phyloP scores from a whole-genome alignment of 1,284 basidiomycete genomes.

The Golubevia pallescens region DNA sequence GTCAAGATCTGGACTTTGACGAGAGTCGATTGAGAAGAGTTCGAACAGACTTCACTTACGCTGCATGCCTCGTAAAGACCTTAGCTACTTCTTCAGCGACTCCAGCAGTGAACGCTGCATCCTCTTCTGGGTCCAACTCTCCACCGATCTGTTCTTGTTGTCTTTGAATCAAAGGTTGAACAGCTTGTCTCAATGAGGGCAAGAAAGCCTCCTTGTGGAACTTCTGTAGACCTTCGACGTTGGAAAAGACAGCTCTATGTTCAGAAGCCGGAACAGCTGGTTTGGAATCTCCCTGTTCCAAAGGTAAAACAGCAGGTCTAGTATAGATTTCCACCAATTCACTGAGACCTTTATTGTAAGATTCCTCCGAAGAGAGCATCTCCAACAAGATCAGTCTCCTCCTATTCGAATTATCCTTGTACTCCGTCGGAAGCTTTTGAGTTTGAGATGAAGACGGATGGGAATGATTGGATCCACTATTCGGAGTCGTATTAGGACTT shows the following conservation, averaged over 20 bases:
- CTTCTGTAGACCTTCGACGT: slow-evolving; percentile 78
- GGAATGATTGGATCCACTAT: neutral
- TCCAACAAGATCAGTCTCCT: slow-evolving; percentile 45
- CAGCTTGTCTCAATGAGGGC: slow-evolving; percentile 79
- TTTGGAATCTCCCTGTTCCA: slow-evolving; percentile 24
- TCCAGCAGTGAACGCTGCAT: slow-evolving; percentile 75
- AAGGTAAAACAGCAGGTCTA: slow-evolving; percentile 34
- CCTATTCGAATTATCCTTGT: slow-evolving; percentile 45
- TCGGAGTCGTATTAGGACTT: neutral
- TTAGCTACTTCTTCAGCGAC: slow-evolving; percentile 84
- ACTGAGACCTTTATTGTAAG: slow-evolving; percentile 45
- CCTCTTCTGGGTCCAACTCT: slow-evolving; percentile 69
- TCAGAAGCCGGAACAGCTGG: slow-evolving; percentile 41
- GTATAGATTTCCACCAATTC: slow-evolving; percentile 63
- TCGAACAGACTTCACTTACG: too few species aligned
- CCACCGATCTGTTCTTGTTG: slow-evolving; percentile 6
- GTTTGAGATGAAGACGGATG: neutral
- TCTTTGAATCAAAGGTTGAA: slow-evolving; percentile 17
- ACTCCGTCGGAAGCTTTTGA: neutral
- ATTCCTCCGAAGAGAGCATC: slow-evolving; percentile 54
- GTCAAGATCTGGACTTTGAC: slow-evolving; percentile 82
- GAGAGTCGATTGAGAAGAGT: slow-evolving; percentile 80
- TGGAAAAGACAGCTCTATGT: slow-evolving; percentile 54
- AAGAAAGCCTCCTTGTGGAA: slow-evolving; percentile 93
- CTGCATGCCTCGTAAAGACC: slow-evolving; percentile 71